Base-by-base conservation (phyloP, 2,329 filamentous ascomycete genomes). In the Pestalotiopsis sp. region DNA sequence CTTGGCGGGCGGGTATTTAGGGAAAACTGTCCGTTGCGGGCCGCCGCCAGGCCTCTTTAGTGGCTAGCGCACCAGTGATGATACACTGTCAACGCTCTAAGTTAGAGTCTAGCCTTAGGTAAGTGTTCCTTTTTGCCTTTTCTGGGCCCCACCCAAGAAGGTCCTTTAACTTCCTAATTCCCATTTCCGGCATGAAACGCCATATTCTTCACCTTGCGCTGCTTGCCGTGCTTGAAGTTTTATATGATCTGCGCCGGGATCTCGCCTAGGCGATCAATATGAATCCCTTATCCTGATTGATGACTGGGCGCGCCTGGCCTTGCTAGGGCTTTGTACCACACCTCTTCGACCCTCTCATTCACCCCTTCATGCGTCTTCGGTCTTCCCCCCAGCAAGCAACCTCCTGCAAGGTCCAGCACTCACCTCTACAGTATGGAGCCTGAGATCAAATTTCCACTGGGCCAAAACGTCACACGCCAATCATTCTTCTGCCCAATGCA, bases 241-340 rank as follows among this genome's bases (percentile, higher is more conserved):
- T 39, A 63, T 44, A 63, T 26, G 60, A 63, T 63, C 60, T 63
- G 38, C 60, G 20, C 60, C 20, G 11, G 60, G 60, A 30, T 63
- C 17, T 14, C 14, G 56, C 26, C 17, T 35, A 61, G 26, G n/a
- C n/a, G 58, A 61, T 61, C 26, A 61, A 35, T 38, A 39, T 61
- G 58, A 39, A 13, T 20, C 30, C 30, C 30, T 35, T 35, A 9
- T 35, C 26, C 24, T 35, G 26, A 20, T n/a, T 14, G 22, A n/a
- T 58, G 9, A 26, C 17, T 52, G 44, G 26, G 56, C 26, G 22
- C 14, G 24, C 35, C 58, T 20, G 40, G 14, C 40, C 24, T 48
- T 48, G 40, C 13, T 14, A 48, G 13, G 40, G 13, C 13, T 48
- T 48, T 48, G 40, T 48, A 7, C 40, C 22, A 48, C 60, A 39